Evolutionary conservation across 352 stramenopile species (phyloP), one percentile per base, ranked within the genome.

Genomic region (Pythium volutum): DNA sequence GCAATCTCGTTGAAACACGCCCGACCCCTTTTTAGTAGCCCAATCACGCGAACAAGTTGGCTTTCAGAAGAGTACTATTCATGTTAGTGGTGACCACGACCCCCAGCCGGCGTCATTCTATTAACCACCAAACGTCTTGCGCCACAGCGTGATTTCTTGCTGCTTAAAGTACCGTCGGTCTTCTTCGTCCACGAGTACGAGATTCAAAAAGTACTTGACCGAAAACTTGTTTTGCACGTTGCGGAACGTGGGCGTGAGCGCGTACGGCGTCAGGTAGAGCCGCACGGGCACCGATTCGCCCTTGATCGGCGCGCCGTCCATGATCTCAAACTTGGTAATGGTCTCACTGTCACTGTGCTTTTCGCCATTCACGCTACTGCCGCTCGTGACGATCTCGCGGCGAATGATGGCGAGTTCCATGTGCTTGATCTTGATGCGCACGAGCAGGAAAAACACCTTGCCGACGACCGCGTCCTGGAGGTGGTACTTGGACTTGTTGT

Each of bases 161-260:
- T 99, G 96, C 71, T 99, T 99, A 67, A 99, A 99, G 73, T 99
- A 99, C 31, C 97, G 87, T n/a, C 97, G 87, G 76, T 99, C 97
- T 71, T 99, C 96, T 76, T 99, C 94, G 76, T 99, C 97, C 7
- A 99, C 95, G 54, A 99, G 76, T 41, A 99, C 97, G 38, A 99
- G 82, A 77, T 99, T 99, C 22, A 99, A 73, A 80, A 98, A 99
- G 70, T 99, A 99, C 68, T 93, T 91, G 42, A 98, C 89, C 8
- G 83, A 94, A 68, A 98, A 98, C 38, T 90, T 85, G 81, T 95
- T 97, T 55, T 93, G 85, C 18, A 97, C 73, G 57, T 87, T 95
- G 50, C 77, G 73, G 62, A 95, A 97, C 27, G 92, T 97, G 2
- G 91, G 91, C 23, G 91, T 97, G 53, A 98, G 79, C 64, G 85